Evolutionary conservation across 2,329 filamentous ascomycete genomes (phyloP).

Genomic region (Pseudogymnoascus sp.): DNA sequence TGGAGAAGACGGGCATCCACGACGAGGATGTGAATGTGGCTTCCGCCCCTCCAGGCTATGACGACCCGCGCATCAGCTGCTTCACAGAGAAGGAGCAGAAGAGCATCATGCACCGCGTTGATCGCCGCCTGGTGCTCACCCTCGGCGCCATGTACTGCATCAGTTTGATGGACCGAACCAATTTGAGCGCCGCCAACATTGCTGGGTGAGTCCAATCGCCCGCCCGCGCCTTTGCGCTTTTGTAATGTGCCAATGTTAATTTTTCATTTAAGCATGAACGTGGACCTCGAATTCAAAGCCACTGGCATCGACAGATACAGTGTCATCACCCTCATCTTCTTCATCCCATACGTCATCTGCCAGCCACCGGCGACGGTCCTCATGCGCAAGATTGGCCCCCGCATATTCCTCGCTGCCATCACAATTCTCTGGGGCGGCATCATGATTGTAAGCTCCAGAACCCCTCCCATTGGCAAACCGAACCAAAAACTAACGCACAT

Average conservation of each 20-base stretch:
- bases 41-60: not conserved
- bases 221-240: not conserved
- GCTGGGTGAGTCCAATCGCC: conserved; percentile 39
- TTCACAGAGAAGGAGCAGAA: conserved; percentile 55
- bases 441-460: conserved; percentile 30
- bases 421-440: conserved; percentile 34
- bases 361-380: conserved; percentile 64
- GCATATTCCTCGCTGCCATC: conserved; percentile 46
- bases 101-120: conserved; percentile 61
- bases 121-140: conserved; percentile 53
- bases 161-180: conserved; percentile 69
- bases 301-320: conserved; percentile 28
- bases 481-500: not conserved
- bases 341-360: conserved; percentile 63
- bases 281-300: not conserved
- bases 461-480: not conserved
- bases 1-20: conserved; percentile 6
- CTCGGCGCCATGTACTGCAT: conserved; percentile 64
- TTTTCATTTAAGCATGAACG: not conserved
- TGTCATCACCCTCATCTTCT: conserved; percentile 66
- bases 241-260: conserved; percentile 1
- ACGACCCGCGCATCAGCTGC: conserved; percentile 14
- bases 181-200: conserved; percentile 61
- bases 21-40: not conserved
- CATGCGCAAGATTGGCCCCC: conserved; percentile 57